Conservation (phyloP, 805 yeast species). For the Metschnikowia gelsemii region DNA sequence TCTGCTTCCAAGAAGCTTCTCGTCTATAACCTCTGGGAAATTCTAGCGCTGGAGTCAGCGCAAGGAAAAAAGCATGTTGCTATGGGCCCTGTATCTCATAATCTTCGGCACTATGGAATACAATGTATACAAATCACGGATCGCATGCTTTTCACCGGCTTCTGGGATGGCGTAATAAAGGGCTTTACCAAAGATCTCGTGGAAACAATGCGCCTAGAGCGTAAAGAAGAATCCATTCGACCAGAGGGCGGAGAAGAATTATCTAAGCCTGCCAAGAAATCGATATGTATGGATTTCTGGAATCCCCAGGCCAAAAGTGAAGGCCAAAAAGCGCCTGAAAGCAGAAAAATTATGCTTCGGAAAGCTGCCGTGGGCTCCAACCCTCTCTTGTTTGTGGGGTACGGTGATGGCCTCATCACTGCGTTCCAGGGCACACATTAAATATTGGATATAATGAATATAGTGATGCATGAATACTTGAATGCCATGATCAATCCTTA, state of each 20-base stretch:
- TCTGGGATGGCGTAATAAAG: conserved; percentile 54
- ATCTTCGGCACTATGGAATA: conserved; percentile 22
- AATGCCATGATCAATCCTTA: background rate
- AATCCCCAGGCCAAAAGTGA: background rate
- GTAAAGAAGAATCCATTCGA: conserved; percentile 16
- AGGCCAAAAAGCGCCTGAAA: background rate
- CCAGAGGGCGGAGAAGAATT: conserved; percentile 10
- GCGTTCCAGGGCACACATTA: conserved; percentile 19
- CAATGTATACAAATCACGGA: conserved; percentile 18
- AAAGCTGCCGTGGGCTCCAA: conserved; percentile 15
- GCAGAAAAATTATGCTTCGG: conserved; percentile 10
- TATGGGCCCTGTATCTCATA: background rate
- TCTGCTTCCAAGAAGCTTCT: conserved; percentile 48
- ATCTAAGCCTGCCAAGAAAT: conserved; percentile 15
- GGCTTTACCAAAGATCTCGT: conserved; percentile 12
- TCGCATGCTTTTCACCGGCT: conserved; percentile 31
- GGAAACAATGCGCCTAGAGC: conserved; percentile 10
- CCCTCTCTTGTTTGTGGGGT: conserved; percentile 47
- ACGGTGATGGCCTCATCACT: conserved; percentile 54
- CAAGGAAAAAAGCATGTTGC: background rate
- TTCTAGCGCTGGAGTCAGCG: background rate
- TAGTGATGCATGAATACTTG: background rate
- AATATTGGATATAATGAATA: conserved; percentile 3
- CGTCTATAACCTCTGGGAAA: conserved; percentile 23
- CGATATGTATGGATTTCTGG: conserved; percentile 16